These are phyloP conservation scores for Corynespora cassiicola DNA, from an alignment of 2,329 filamentous ascomycete species.

Conservation along the genomic window DNA sequence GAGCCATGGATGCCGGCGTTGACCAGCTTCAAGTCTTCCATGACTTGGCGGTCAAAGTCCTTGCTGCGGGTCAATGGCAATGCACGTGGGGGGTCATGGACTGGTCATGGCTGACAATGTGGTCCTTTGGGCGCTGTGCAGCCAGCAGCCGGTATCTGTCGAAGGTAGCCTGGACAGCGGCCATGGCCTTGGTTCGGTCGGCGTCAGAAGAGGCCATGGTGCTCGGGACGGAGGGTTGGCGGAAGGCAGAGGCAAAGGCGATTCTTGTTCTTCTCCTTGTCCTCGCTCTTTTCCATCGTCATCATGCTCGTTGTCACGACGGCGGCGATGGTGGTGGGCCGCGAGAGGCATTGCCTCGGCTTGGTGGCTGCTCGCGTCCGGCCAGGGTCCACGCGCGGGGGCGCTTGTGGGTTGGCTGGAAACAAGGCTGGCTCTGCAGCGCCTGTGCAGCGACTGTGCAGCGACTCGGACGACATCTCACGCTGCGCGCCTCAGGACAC, in stretches of 20 bases:
- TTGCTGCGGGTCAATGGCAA: conserved; percentile 8
- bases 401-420: too few species aligned
- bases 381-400: too few species aligned
- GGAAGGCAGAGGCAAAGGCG: conserved; percentile 1
- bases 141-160: conserved; percentile 43
- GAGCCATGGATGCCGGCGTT: conserved; percentile 45
- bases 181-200: conserved; percentile 40
- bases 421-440: too few species aligned
- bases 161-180: conserved; percentile 45
- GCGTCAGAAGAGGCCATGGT: conserved; percentile 30
- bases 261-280: too few species aligned
- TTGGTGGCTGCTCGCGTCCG: too few species aligned
- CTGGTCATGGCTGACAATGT: conserved; percentile 33
- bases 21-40: conserved; percentile 44
- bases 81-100: not conserved
- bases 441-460: too few species aligned
- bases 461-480: conserved; percentile 3
- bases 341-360: conserved; percentile 4
- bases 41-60: conserved; percentile 47
- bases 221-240: too few species aligned
- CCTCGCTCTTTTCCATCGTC: too few species aligned
- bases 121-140: conserved; percentile 34
- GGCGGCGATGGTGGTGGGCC: too few species aligned
- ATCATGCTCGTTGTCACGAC: too few species aligned
- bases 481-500: conserved; percentile 5